Evolutionary conservation across 2,329 filamentous ascomycete species (phyloP).

Genomic region (Massarina eburnea): DNA sequence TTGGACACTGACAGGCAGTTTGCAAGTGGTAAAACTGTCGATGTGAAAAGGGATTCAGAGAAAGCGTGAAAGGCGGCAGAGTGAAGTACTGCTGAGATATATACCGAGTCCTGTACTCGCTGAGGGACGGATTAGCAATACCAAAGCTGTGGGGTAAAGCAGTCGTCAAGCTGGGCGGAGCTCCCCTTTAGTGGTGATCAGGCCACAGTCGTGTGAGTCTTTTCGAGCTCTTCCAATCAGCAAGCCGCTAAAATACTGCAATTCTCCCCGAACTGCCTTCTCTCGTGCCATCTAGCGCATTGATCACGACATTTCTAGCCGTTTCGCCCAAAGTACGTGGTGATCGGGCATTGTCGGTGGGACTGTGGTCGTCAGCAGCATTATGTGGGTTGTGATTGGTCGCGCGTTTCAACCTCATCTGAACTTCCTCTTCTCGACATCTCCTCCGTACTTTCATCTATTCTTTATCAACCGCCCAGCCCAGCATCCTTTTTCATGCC

Average conservation of each 20-base stretch:
- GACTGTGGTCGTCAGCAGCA: background rate
- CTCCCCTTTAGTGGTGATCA: slow-evolving; percentile 5
- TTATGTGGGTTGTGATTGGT: slow-evolving; percentile 3
- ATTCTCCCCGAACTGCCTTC: background rate
- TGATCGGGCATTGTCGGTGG: background rate
- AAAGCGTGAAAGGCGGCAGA: background rate
- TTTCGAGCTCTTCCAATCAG: background rate
- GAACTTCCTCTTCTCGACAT: background rate
- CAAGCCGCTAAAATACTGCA: too few species aligned
- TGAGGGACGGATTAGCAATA: background rate
- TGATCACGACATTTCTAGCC: slow-evolving; percentile 12
- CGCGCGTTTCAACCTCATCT: background rate
- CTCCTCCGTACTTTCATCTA: background rate
- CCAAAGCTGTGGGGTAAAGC: slow-evolving; percentile 7
- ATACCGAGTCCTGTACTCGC: background rate
- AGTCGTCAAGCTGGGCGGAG: background rate
- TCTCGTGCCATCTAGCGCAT: slow-evolving; percentile 4
- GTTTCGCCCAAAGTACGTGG: slow-evolving; percentile 1
- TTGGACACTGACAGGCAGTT: slow-evolving; percentile 1
- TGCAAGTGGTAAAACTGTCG: background rate
- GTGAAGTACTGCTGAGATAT: background rate
- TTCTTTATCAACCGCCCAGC: background rate
- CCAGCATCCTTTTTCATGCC: background rate
- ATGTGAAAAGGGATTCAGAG: background rate
- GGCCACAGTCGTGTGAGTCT: slow-evolving; percentile 18